These are phyloP conservation scores for Cantharellus cinnabarinus DNA, from an alignment of 768 basidiomycete species.

Conservation along the genomic window DNA sequence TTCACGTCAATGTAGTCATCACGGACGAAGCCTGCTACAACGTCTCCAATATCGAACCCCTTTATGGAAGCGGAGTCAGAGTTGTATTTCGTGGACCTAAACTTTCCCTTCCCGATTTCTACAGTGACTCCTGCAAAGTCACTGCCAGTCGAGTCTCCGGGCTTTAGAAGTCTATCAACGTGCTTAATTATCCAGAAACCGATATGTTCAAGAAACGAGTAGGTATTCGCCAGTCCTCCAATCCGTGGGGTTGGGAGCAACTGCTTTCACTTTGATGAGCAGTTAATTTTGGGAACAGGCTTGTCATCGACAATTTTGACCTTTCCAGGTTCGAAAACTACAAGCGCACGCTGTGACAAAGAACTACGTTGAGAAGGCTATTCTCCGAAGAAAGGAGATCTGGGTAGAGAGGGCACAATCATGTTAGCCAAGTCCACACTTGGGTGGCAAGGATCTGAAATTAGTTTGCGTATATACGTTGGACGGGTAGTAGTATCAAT, in stretches of 20 bases:
- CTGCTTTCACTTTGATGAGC: constrained; percentile 8
- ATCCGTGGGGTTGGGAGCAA: constrained; percentile 11
- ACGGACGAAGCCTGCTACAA: constrained; percentile 9
- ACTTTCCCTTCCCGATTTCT: constrained; percentile 9
- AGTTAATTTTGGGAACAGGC: background rate
- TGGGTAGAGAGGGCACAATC: too few species aligned
- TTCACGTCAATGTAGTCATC: constrained; percentile 4
- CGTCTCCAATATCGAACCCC: constrained; percentile 10
- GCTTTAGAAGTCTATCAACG: constrained; percentile 8
- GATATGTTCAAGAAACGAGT: background rate
- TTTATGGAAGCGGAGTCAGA: background rate
- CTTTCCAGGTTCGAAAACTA: background rate
- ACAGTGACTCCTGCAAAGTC: constrained; percentile 12
- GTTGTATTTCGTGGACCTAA: constrained; percentile 1
- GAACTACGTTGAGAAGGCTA: background rate
- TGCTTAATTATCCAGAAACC: constrained; percentile 3
- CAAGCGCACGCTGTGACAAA: background rate
- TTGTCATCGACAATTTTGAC: background rate
- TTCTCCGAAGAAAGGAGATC: too few species aligned
- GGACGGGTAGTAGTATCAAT: too few species aligned
- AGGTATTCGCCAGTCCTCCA: constrained; percentile 7
- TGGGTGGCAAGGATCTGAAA: too few species aligned
- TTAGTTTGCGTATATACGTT: too few species aligned
- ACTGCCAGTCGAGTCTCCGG: constrained; percentile 8
- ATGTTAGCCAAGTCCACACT: too few species aligned